A percentile compares a stretch with the other conserved stretches of the same genome.
Conservation (phyloP, 2,329 filamentous ascomycete genomes). For the Colletotrichum siamense region DNA sequence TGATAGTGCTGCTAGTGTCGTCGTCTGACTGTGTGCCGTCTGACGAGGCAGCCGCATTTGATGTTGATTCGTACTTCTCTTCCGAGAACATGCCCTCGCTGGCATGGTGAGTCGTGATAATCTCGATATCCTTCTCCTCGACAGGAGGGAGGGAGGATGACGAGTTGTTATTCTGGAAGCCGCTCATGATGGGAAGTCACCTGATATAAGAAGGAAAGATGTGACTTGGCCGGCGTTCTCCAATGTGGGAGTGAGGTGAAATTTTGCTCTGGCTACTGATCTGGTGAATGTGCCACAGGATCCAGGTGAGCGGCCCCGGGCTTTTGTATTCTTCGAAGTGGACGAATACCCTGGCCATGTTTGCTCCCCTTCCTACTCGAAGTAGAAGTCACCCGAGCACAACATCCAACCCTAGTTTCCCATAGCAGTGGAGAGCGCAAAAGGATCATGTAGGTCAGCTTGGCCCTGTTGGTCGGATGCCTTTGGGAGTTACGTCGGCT, state of each 20-base stretch:
- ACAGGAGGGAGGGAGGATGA: not conserved
- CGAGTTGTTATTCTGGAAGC: not conserved
- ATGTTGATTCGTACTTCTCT: not conserved
- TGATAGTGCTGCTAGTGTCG: slow-evolving; percentile 13
- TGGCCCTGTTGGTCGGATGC: not conserved
- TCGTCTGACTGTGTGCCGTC: slow-evolving; percentile 20
- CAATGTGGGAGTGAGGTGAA: not conserved
- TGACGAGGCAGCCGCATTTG: not conserved
- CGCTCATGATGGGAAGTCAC: not conserved
- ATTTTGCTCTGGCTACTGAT: not conserved
- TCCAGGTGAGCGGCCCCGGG: not conserved
- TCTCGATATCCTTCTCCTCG: slow-evolving; percentile 5
- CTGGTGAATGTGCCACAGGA: not conserved
- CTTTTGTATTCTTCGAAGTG: slow-evolving; percentile 1
- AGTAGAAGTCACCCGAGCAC: not conserved
- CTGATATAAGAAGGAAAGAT: not conserved
- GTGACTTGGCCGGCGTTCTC: not conserved
- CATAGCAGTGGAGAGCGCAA: not conserved
- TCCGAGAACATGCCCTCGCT: not conserved
- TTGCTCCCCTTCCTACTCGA: not conserved
- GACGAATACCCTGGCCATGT: not conserved
- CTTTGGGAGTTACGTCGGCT: not conserved
- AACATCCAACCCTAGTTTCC: not conserved
- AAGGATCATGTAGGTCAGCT: not conserved
- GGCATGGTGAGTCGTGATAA: not conserved